Evolutionary conservation across 305 asterid species (phyloP).

Genomic region (Solanum chacoense): DNA sequence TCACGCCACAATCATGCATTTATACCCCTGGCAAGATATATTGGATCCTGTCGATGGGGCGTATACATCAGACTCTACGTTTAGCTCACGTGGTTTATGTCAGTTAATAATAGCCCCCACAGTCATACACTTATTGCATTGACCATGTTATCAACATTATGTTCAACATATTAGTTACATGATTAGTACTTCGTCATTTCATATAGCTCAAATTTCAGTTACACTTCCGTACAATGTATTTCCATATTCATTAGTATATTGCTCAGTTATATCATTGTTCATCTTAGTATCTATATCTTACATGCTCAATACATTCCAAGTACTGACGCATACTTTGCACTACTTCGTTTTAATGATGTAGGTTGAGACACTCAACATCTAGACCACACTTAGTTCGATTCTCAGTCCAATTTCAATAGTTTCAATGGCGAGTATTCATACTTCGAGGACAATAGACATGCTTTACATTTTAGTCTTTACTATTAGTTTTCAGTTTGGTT

Average conservation of each 20-base stretch:
- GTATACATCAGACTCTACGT: too few relatives aligned
- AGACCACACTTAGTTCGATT: neutral
- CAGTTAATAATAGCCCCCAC: too few relatives aligned
- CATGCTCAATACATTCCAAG: neutral
- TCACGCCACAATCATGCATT: too few relatives aligned
- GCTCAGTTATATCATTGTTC: too few relatives aligned
- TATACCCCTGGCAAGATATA: too few relatives aligned
- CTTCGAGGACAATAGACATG: neutral
- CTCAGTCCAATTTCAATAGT: accelerated
- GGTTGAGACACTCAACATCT: neutral
- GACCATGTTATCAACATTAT: too few relatives aligned
- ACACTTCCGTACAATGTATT: neutral
- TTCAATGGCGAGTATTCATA: neutral
- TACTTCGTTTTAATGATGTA: neutral
- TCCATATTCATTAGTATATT: neutral
- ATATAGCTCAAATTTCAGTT: neutral
- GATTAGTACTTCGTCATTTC: neutral
- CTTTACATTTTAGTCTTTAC: neutral
- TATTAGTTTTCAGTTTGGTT: too few relatives aligned
- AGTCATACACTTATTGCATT: too few relatives aligned
- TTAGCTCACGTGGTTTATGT: too few relatives aligned
- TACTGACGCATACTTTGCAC: neutral
- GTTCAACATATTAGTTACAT: neutral
- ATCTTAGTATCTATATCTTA: neutral
- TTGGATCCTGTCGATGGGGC: too few relatives aligned